Evolutionary conservation across 805 yeast genomes (phyloP), one percentile per base, ranked within the genome.

Genomic region (Candida maris): DNA sequence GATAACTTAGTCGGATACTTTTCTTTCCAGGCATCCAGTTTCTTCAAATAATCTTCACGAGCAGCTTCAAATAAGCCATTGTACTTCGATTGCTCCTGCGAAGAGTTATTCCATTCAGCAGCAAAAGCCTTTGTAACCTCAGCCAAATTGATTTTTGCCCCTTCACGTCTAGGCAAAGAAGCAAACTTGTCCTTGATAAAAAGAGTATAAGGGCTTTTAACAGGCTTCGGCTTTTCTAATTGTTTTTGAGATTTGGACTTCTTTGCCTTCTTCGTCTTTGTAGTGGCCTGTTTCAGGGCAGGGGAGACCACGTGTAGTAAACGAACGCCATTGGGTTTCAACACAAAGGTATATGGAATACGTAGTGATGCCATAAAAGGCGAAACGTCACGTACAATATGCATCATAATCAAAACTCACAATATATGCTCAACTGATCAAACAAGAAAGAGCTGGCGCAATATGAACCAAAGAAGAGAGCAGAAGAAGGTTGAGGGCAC

Each of bases 161-260:
- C 32, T 14, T 33, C 35, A 16, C 30, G 29, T 13, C 27, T 29
- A 9, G 24, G 33, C 17, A 24, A 23, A 26, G 31, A 6, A 6
- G 37, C 30, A 23, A 30, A 46, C 16, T 42, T 35, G 5, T 47
- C 54, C 24, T 42, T 42, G 29, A 38, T 24, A 29, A 43, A 55
- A 4, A 42, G 21, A 2, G 37, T 25, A 33, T 47, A 55, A n/a
- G 51, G 33, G 21, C 35, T 33, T 8, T 21, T 19, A n/a, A 52
- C 47, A 19, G 46, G 35, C 30, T 45, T 48, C 35, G 60, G 60
- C 28, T 47, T 54, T 6, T 41, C 54, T 2, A 46, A 38, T 24
- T 39, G 27, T 35, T 32, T 38, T 33, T 34, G 23, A 22, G 30
- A 20, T 34, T 33, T 28, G 6, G 33, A 30, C 30, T 30, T 37